Evolutionary conservation across 306 rosid species (phyloP).

Genomic region (Ziziphus jujuba): DNA sequence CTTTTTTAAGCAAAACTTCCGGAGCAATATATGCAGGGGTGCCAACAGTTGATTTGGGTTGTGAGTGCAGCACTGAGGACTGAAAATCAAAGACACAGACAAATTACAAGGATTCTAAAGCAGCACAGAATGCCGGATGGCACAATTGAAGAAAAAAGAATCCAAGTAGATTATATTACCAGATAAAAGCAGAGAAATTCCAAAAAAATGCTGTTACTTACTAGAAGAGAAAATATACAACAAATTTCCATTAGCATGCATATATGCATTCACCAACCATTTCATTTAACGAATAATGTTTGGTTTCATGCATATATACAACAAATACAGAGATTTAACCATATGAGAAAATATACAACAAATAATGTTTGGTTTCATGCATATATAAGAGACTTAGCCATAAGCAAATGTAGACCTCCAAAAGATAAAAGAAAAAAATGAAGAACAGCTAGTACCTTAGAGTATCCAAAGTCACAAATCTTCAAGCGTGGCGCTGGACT

Average conservation of each 20-base stretch:
- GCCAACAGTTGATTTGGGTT: conserved; percentile 96
- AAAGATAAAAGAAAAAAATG: neutral
- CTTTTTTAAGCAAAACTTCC: conserved; percentile 92
- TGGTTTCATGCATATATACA: neutral
- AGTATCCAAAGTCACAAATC: conserved; percentile 94
- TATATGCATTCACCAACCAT: conserved; percentile 16
- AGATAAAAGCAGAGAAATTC: neutral
- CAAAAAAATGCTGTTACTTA: neutral
- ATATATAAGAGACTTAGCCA: too few species aligned
- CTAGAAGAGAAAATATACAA: neutral
- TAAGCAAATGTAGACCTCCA: conserved; percentile 5
- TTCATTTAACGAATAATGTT: conserved; percentile 2
- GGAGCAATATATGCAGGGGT: conserved; percentile 99
- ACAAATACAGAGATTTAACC: too few species aligned
- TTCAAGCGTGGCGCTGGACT: conserved; percentile 93
- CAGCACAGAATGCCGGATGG: conserved; percentile 1
- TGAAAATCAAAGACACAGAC: conserved; percentile 34
- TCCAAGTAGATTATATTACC: too few species aligned
- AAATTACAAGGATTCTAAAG: conserved; percentile 24
- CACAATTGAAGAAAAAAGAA: neutral
- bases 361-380: conserved; percentile 8
- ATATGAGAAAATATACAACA: neutral
- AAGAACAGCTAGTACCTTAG: conserved; percentile 55
- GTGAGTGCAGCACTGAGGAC: conserved; percentile 95
- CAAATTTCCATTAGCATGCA: neutral